Percentiles rank a stretch among this genome's conserved stretches.
Evolutionary conservation across 306 rosid genomes (phyloP).

Genomic region (Crataegus laevigata): DNA sequence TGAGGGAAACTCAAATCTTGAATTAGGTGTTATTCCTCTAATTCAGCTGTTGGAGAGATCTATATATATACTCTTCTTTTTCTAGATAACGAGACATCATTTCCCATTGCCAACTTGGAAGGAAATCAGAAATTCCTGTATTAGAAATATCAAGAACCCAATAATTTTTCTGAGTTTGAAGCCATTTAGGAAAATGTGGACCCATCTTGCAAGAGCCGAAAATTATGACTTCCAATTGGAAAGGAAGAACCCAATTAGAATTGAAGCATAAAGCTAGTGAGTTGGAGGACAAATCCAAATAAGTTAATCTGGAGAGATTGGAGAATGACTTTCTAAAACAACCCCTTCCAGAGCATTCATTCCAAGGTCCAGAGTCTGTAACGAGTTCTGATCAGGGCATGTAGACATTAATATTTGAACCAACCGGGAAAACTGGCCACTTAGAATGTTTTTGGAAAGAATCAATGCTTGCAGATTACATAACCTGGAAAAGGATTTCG

Average conservation of each 20-base stretch:
- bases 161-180: background rate
- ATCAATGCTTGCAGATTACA: background rate
- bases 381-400: too few relatives aligned
- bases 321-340: background rate
- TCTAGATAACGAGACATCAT: too few relatives aligned
- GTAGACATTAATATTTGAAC: too few relatives aligned
- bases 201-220: background rate
- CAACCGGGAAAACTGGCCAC: too few relatives aligned
- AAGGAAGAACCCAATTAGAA: background rate
- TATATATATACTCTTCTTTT: rapidly evolving
- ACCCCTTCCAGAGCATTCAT: background rate
- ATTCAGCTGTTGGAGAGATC: background rate
- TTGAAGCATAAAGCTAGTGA: background rate
- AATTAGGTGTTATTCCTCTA: background rate
- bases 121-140: background rate
- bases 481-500: background rate
- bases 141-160: background rate
- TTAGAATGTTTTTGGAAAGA: too few relatives aligned
- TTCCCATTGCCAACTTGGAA: constrained; percentile 7
- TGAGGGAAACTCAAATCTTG: background rate
- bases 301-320: background rate
- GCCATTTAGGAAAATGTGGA: constrained; percentile 9
- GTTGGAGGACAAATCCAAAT: background rate
- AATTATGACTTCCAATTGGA: rapidly evolving
- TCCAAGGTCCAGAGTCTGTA: background rate